Evolutionary conservation across 2,329 filamentous ascomycete genomes (phyloP), one percentile per base, ranked within the genome.

Genomic region (Verticillium albo-atrum): DNA sequence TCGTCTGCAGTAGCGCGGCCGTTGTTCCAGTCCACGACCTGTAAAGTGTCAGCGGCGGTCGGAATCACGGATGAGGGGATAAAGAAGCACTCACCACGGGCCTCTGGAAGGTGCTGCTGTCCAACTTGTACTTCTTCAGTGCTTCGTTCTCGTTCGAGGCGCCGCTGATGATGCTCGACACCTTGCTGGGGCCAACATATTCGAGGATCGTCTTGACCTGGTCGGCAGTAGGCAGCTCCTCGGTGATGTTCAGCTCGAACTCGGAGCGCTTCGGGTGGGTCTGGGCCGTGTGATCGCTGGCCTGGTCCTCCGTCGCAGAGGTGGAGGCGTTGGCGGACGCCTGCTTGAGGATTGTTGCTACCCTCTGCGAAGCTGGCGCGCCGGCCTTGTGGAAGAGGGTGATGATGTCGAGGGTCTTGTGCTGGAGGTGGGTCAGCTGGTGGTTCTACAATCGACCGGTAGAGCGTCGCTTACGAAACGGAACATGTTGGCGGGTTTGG

Each of bases 371-470:
- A 64, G 89, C 82, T 25, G 89, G 84, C 58, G 85, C 84, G 68
- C 82, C 83, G 60, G 94, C 85, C 75, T 91, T 90, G 84, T 97
- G 93, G 82, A 98, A 99, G 80, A 99, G 88, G 62, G 94, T 98
- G 72, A 98, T 86, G 66, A 96, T 91, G 80, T 98, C 93, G 75
- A 91, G 84, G 66, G 89, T 84, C 82, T 92, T 93, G 77, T 82
- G 85, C 89, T 92, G 69, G 28, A 35, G 30, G 23, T 42, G 26
- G 6, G 58, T 70, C 57, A 70, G 68, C 55, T 61, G 60, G 55
- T 52, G 37, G 55, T 28, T 58, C 55, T 47, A 30, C 27, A 4
- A 23, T 23, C 4, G n/a, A n/a, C 2, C n/a, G 25, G 32, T 47
- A 32, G 23, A 5, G n/a, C 14, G 4, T 14, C 3, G 72, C 77